Conservation (phyloP, 371 early-diverging fungal genomes). For the Mucor velutinosus region DNA sequence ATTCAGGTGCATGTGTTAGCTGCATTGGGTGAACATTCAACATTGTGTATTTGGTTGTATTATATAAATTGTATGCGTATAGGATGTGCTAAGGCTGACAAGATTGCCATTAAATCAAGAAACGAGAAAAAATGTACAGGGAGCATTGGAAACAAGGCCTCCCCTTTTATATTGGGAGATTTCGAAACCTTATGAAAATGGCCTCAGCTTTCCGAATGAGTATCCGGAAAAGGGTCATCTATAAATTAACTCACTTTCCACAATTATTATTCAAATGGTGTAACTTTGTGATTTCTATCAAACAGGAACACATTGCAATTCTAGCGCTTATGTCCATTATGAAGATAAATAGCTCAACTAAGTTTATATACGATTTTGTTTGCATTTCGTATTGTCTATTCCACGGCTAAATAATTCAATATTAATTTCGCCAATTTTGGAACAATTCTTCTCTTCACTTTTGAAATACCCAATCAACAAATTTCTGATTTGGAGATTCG, state of each 20-base stretch:
- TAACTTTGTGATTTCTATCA: conserved; percentile 4
- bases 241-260: neutral
- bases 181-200: neutral
- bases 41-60: neutral
- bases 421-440: neutral
- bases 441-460: neutral
- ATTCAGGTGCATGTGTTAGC: conserved; percentile 14
- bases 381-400: too few species aligned
- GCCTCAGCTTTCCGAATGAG: neutral
- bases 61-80: neutral
- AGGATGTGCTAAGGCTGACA: too few species aligned
- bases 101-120: neutral
- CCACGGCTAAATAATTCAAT: neutral
- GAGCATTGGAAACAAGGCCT: neutral
- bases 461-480: neutral
- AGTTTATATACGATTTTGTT: too few species aligned
- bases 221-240: neutral
- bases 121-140: neutral
- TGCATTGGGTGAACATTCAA: conserved; percentile 19
- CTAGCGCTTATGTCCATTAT: neutral
- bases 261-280: neutral
- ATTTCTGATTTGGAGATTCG: neutral
- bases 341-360: neutral
- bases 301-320: neutral
- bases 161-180: neutral